Evolutionary conservation across 768 basidiomycete genomes (phyloP).

Genomic region (Holtermanniella nyarrowii): DNA sequence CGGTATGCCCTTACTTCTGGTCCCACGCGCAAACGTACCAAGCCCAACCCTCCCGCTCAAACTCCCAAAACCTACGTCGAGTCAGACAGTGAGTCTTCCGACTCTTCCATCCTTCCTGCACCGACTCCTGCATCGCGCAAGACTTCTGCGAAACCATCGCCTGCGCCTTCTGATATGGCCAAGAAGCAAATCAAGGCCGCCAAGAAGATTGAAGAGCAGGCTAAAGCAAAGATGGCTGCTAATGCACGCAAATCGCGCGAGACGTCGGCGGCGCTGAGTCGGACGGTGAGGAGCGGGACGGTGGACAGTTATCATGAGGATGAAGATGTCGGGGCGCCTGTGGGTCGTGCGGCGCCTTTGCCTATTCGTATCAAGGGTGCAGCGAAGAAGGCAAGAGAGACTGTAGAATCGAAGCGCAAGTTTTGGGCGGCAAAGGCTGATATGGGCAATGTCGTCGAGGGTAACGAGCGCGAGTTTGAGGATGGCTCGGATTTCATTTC

Average conservation of each 20-base stretch:
- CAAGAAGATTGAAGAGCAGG: background rate
- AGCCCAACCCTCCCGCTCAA: background rate
- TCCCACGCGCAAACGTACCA: background rate
- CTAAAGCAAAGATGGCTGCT: background rate
- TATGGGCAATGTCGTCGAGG: background rate
- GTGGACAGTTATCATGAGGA: background rate
- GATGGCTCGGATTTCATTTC: background rate
- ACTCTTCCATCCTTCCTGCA: background rate
- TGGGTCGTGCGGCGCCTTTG: background rate
- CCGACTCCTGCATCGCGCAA: background rate
- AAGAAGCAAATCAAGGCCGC: background rate
- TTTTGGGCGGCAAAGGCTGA: background rate
- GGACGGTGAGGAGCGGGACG: background rate
- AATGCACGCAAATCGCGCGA: too few species aligned
- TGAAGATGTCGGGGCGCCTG: background rate
- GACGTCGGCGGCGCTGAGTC: background rate
- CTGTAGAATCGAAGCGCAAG: background rate
- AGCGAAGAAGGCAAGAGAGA: background rate
- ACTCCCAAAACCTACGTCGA: background rate
- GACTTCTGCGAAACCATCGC: background rate
- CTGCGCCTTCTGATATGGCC: background rate
- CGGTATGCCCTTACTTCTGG: background rate
- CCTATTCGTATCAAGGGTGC: background rate
- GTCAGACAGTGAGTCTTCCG: background rate
- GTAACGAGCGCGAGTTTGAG: background rate